Evolutionary conservation across 352 stramenopile genomes (phyloP).

Genomic region (Labyrinthula sp.): DNA sequence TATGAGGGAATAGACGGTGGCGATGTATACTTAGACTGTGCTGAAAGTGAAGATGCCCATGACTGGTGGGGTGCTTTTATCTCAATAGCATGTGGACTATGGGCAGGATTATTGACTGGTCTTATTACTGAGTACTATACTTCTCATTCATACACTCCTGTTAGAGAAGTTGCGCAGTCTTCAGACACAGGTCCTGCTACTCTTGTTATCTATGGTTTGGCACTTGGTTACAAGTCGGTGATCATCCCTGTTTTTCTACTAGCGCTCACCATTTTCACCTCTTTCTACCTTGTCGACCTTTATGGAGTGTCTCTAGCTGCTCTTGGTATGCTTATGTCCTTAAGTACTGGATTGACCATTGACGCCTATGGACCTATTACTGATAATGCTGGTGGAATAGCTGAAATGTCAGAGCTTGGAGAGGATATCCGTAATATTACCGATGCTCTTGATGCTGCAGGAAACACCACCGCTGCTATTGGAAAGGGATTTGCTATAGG

Average conservation of each 20-base stretch:
- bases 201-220: slow-evolving; percentile 99
- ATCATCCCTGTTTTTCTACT: slow-evolving; percentile 96
- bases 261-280: slow-evolving; percentile 84
- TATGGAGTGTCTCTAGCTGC: slow-evolving; percentile 86
- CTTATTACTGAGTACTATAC: slow-evolving; percentile 99
- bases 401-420: slow-evolving; percentile 92
- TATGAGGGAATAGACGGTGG: slow-evolving; percentile 41
- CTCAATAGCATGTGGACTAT: slow-evolving; percentile 78
- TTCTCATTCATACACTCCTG: slow-evolving; percentile 82
- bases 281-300: slow-evolving; percentile 83
- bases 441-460: slow-evolving; percentile 90
- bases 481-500: slow-evolving; percentile 98
- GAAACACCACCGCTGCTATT: slow-evolving; percentile 97
- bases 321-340: slow-evolving; percentile 93
- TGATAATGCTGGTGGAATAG: slow-evolving; percentile 97
- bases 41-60: too few species aligned
- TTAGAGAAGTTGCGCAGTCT: slow-evolving; percentile 77
- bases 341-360: slow-evolving; percentile 91
- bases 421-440: slow-evolving; percentile 92
- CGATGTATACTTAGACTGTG: slow-evolving; percentile 52
- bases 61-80: slow-evolving; percentile 58
- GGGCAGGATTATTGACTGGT: slow-evolving; percentile 88
- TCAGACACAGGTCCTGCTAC: slow-evolving; percentile 93
- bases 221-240: slow-evolving; percentile 94
- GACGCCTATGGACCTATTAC: slow-evolving; percentile 97